phyloP scores from a whole-genome alignment of 2,329 filamentous ascomycete genomes.

The Pseudogymnoascus destructans region DNA sequence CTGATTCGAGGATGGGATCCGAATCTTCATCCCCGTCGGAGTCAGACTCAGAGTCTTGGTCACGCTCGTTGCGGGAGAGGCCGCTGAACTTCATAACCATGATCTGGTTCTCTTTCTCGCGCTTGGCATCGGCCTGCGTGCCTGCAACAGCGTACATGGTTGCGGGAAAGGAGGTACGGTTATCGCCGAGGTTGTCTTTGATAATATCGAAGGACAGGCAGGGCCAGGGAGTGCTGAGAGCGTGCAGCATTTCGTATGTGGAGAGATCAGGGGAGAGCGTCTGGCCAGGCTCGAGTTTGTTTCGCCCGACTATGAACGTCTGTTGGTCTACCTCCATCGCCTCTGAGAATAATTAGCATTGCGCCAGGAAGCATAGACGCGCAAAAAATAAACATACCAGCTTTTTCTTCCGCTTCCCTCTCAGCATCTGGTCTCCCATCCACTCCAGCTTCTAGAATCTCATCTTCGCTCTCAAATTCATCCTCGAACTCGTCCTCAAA shows the following conservation, averaged over 20 bases:
- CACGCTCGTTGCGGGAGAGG: slow-evolving; percentile 71
- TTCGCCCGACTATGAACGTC: slow-evolving; percentile 90
- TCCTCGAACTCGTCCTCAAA: slow-evolving; percentile 95
- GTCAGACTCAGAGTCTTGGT: slow-evolving; percentile 50
- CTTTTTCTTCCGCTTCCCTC: slow-evolving; percentile 77
- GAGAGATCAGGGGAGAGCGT: slow-evolving; percentile 80
- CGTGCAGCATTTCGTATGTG: slow-evolving; percentile 98
- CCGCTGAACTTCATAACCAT: slow-evolving; percentile 95
- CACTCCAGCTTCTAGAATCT: slow-evolving; percentile 87
- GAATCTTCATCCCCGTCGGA: slow-evolving; percentile 55
- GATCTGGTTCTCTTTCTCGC: slow-evolving; percentile 77
- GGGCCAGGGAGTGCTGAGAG: slow-evolving; percentile 86
- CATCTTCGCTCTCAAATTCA: slow-evolving; percentile 81
- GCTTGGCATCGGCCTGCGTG: slow-evolving; percentile 70
- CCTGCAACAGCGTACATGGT: slow-evolving; percentile 92
- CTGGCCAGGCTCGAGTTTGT: slow-evolving; percentile 82
- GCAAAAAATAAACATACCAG: slow-evolving; percentile 34
- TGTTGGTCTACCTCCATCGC: slow-evolving; percentile 90
- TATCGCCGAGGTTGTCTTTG: slow-evolving; percentile 71
- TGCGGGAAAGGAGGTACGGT: slow-evolving; percentile 84
- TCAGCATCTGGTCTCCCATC: slow-evolving; percentile 87
- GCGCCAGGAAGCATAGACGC: not conserved
- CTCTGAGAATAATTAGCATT: slow-evolving; percentile 31
- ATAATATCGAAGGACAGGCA: slow-evolving; percentile 94
- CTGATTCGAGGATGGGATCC: slow-evolving; percentile 89